Evolutionary conservation across 768 basidiomycete species (phyloP).

Genomic region (Leccinum incarnatum): DNA sequence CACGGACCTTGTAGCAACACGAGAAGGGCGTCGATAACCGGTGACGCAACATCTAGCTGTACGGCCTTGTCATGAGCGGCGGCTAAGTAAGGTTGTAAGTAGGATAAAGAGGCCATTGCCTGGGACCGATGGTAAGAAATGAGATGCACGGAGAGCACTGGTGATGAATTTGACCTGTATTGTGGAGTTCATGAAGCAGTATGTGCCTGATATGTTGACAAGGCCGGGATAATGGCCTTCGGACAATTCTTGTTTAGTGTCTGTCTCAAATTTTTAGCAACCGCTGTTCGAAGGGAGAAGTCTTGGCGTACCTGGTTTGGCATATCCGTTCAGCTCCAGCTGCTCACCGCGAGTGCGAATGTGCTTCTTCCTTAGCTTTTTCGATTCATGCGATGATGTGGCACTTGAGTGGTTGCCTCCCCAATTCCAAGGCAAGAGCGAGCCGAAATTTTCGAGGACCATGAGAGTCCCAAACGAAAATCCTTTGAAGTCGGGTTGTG

Average conservation of each 20-base stretch:
- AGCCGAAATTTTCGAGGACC: constrained; percentile 59
- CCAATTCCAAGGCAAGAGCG: constrained; percentile 66
- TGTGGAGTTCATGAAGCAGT: constrained; percentile 98
- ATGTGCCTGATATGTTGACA: constrained; percentile 93
- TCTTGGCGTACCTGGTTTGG: constrained; percentile 27
- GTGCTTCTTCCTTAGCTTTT: constrained; percentile 49
- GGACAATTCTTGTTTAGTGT: constrained; percentile 21
- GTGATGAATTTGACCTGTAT: constrained; percentile 59
- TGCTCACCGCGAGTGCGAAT: constrained; percentile 57
- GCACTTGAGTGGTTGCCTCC: constrained; percentile 28
- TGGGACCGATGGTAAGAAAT: constrained; percentile 32
- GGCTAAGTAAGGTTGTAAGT: constrained; percentile 79
- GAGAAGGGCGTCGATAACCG: constrained; percentile 79
- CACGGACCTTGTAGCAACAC: constrained; percentile 64
- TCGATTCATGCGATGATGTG: constrained; percentile 33
- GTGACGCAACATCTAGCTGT: constrained; percentile 76
- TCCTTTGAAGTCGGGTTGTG: constrained; percentile 29
- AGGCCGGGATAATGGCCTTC: constrained; percentile 79
- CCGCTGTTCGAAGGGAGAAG: neutral
- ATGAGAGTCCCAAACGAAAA: constrained; percentile 35
- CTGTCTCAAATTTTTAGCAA: constrained; percentile 13
- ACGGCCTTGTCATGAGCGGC: constrained; percentile 74
- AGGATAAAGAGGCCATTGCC: constrained; percentile 86
- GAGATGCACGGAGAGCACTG: neutral
- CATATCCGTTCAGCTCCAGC: constrained; percentile 41